phyloP scores from a whole-genome alignment of 2,329 filamentous ascomycete genomes.

The Tolypocladium ophioglossoides region DNA sequence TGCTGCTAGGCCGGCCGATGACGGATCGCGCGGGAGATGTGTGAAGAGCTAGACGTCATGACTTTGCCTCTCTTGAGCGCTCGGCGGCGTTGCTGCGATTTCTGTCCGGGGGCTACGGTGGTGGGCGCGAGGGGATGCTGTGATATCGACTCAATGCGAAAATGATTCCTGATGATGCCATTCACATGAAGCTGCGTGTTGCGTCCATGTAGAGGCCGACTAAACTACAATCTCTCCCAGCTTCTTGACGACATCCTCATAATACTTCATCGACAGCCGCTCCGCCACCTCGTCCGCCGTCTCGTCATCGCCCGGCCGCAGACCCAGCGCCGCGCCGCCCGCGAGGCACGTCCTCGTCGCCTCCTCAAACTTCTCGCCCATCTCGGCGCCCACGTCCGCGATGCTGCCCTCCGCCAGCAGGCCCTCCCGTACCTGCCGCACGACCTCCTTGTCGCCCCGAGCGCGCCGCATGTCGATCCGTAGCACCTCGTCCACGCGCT shows the following conservation, averaged over 20 bases:
- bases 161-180: background rate
- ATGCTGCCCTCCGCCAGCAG: slow-evolving; percentile 20
- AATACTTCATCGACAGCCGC: slow-evolving; percentile 27
- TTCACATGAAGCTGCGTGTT: background rate
- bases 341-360: slow-evolving; percentile 25
- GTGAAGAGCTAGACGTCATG: background rate
- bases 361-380: slow-evolving; percentile 29
- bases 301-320: slow-evolving; percentile 27
- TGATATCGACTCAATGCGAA: background rate
- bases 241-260: slow-evolving; percentile 33
- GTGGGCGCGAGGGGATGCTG: background rate
- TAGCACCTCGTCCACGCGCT: slow-evolving; percentile 32
- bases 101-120: background rate
- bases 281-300: slow-evolving; percentile 28
- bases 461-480: slow-evolving; percentile 23
- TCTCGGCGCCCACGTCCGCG: slow-evolving; percentile 23
- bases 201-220: background rate
- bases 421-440: slow-evolving; percentile 22
- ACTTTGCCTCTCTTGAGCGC: background rate
- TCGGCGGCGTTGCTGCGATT: background rate
- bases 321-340: slow-evolving; percentile 24
- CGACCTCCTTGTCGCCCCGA: slow-evolving; percentile 24
- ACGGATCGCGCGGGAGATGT: background rate
- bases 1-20: slow-evolving; percentile 12
- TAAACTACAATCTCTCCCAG: slow-evolving; percentile 26